These are phyloP conservation scores for Dactylellina parvicollis DNA, from an alignment of 2,329 filamentous ascomycete species.

Conservation along the genomic window DNA sequence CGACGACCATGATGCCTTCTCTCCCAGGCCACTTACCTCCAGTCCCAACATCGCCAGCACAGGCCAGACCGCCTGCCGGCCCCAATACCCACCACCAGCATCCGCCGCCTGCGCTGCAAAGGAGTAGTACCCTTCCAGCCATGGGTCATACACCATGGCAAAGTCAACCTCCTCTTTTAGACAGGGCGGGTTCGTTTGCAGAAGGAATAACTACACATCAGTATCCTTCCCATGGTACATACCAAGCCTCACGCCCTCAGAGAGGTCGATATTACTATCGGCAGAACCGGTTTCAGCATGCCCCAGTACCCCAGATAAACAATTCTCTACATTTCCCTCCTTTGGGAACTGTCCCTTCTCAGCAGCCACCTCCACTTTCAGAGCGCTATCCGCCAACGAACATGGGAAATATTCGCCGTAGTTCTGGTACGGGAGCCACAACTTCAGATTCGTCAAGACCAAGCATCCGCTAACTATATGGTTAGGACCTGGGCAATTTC, in stretches of 20 bases:
- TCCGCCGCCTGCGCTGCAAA: slow-evolving; percentile 18
- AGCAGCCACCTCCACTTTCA: slow-evolving; percentile 26
- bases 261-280: slow-evolving; percentile 33
- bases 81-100: slow-evolving; percentile 45
- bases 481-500: slow-evolving; percentile 20
- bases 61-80: slow-evolving; percentile 25
- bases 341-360: slow-evolving; percentile 31
- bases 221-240: slow-evolving; percentile 3
- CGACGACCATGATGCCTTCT: slow-evolving; percentile 1
- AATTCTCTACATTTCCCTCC: slow-evolving; percentile 51
- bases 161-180: slow-evolving; percentile 16
- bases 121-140: slow-evolving; percentile 37
- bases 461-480: not conserved
- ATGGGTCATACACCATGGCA: slow-evolving; percentile 7
- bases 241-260: slow-evolving; percentile 25
- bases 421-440: slow-evolving; percentile 20
- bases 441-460: not conserved
- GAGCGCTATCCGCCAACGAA: slow-evolving; percentile 18
- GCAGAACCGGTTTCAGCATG: slow-evolving; percentile 7
- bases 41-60: slow-evolving; percentile 19
- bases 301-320: slow-evolving; percentile 45
- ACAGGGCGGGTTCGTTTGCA: slow-evolving; percentile 30
- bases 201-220: slow-evolving; percentile 6
- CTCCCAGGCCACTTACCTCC: slow-evolving; percentile 9
- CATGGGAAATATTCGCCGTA: slow-evolving; percentile 24